Base-by-base conservation (phyloP, 352 stramenopile genomes). In the Globisporangium okanoganense region DNA sequence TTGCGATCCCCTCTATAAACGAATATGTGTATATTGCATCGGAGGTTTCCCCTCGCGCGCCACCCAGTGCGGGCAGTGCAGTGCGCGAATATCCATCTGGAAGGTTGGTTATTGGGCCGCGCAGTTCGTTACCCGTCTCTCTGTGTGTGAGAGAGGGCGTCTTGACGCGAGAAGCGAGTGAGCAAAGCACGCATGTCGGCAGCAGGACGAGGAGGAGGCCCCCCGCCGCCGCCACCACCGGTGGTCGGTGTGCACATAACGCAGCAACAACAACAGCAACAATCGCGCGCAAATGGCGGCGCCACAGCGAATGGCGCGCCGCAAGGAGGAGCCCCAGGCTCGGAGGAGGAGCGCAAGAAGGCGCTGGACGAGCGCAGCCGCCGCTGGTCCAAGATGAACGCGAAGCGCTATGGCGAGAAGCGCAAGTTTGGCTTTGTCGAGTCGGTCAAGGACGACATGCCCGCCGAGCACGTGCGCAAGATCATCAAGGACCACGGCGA, bases 401-500 rank as follows among this genome's bases (percentile, higher is more conserved):
- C 82, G 29, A 98, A 98, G 74, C 87, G 91, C 12, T 99, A 98
- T 76, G 88, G 93, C 55, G 85, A 97, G 64, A 97, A 97, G 73
- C 85, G 89, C 65, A 97, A 95, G 71, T 97, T 97, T 71, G 91
- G 90, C 71, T 96, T 93, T 58, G 95, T 98, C 54, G 92, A 97
- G 76, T 92, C 82, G 36, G 83, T 93, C 13, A 94, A 95, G 57
- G 87, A 95, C 73, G 87, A 95, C 61, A 96, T 97, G 86, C 91
- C 90, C 5, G 74, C 97, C 0, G 97, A 99, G 82, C 97, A 99
- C 70, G 85, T 99, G 51, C 95, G 98, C 50, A 99, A 99, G 79
- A 99, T 99, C 65, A 83, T 99, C 47, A 97, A 98, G 54, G 98
- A 99, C 83, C 97, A 99, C 74, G 98, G 98, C 24, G 97, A 99